Base-by-base conservation (phyloP, 1,139 yeast genomes). In the Magnusiomyces suaveolens region DNA sequence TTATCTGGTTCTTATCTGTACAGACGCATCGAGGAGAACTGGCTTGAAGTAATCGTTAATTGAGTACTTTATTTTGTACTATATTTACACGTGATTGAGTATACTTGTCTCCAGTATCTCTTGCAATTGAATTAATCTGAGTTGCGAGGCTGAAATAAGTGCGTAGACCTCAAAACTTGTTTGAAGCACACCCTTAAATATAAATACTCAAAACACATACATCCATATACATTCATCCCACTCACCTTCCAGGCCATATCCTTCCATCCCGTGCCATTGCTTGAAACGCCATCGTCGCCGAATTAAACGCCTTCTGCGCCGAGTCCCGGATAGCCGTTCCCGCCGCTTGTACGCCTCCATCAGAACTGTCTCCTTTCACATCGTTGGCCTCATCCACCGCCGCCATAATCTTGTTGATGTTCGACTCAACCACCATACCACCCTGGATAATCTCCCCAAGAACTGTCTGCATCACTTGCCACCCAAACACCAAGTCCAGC, bases 371-470 rank as follows among this genome's bases (percentile, higher is more conserved):
- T 20, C 57, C 53, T 25, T 60, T 62, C n/a, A 69, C 72, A 16
- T 62, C 60, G 54, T 72, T 72, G 26, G 73, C 73, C 46, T 72
- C 72, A 54, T 73, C 75, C 1, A 73, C 75, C 0, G 77, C 73
- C 0, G 94, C 89, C n/a, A 90, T 96, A 43, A 92, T 89, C 59
- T 87, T 80, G 44, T 74, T 69, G 29, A 89, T 87, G 63, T 84
- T 88, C 1, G 98, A 90, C 67, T 92, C 98, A 43, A 94, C 87
- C n/a, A 92, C 98, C 95, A 94, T 84, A 0, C 99, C 99, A 32
- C 97, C 98, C 67, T 92, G 98, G 0, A 92, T 85, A 46, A 92
- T 86, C 64, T 94, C 97, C 39, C 69, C 70, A 54, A 92, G 71
- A 2, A 92, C 97, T 1, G 96, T 85, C 66, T 92, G 95, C 47